A percentile compares a stretch with the other conserved stretches of the same genome.
Conservation (phyloP, 805 yeast species). For the Candida broadrunensis region DNA sequence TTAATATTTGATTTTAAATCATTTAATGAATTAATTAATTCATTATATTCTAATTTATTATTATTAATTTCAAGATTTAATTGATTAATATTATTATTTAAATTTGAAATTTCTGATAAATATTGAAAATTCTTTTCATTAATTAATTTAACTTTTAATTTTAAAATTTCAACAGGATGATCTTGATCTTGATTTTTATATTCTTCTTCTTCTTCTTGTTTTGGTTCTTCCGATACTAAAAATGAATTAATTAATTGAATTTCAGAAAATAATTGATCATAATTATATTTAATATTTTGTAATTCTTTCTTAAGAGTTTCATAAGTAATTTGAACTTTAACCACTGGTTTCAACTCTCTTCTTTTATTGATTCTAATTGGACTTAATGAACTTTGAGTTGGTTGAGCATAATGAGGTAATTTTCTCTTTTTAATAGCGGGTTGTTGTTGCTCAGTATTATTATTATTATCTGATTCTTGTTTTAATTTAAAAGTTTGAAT, state of each 20-base stretch:
- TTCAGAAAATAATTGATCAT: too few species aligned
- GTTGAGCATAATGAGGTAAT: conserved; percentile 30
- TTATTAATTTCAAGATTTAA: background rate
- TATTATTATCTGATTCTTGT: conserved; percentile 5
- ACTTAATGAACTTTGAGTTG: conserved; percentile 23
- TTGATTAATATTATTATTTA: background rate
- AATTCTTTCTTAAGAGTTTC: too few species aligned
- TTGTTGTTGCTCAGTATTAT: background rate
- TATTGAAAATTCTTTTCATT: background rate
- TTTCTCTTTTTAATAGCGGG: background rate
- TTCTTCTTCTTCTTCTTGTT: background rate
- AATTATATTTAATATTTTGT: too few species aligned
- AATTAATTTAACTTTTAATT: conserved; percentile 1
- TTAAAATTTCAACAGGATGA: background rate
- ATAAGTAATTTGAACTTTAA: too few species aligned
- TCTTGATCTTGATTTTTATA: background rate
- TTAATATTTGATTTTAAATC: too few species aligned
- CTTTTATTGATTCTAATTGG: background rate
- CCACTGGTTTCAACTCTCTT: too few species aligned
- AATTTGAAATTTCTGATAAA: background rate
- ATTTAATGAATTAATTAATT: background rate
- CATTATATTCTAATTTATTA: background rate
- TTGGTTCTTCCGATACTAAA: too few species aligned
- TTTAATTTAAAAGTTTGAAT: conserved; percentile 11
- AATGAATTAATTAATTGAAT: too few species aligned